These are phyloP conservation scores for Fusarium sp. DNA, from an alignment of 2,329 filamentous ascomycete genomes.

Conservation along the genomic window DNA sequence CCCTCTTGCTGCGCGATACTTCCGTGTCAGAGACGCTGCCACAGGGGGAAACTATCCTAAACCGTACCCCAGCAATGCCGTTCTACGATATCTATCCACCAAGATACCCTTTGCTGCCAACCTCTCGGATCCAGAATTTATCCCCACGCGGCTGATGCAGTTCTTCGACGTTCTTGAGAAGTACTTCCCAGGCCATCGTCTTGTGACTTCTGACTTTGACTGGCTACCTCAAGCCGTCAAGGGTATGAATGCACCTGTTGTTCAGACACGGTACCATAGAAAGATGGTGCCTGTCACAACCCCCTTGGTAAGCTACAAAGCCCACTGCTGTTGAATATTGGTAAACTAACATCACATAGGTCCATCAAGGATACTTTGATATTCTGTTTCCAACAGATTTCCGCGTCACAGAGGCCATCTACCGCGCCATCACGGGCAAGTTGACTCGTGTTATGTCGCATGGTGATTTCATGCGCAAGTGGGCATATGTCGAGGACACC, in stretches of 20 bases:
- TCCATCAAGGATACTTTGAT: constrained; percentile 98
- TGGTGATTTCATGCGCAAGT: constrained; percentile 88
- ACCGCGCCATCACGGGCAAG: constrained; percentile 91
- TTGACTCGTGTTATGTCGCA: constrained; percentile 86
- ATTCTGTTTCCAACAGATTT: constrained; percentile 99
- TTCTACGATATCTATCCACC: constrained; percentile 69
- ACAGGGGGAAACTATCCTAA: constrained; percentile 70
- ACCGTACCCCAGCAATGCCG: constrained; percentile 62
- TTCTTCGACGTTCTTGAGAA: constrained; percentile 92
- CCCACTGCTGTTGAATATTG: not conserved
- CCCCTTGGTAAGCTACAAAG: constrained; percentile 75
- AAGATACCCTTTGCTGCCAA: constrained; percentile 77
- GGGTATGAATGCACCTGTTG: constrained; percentile 91
- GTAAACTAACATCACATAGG: constrained; percentile 58
- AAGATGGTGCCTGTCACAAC: constrained; percentile 90
- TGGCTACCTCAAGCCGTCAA: constrained; percentile 81
- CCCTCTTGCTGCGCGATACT: constrained; percentile 81
- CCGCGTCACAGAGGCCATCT: constrained; percentile 87
- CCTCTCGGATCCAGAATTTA: constrained; percentile 86
- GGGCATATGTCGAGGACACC: constrained; percentile 92
- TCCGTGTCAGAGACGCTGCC: constrained; percentile 85
- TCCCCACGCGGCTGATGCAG: constrained; percentile 93
- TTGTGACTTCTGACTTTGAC: constrained; percentile 92
- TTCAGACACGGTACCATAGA: constrained; percentile 91
- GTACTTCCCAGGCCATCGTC: constrained; percentile 89